Conservation (phyloP, 805 yeast species). For the Sungouiella blattae region DNA sequence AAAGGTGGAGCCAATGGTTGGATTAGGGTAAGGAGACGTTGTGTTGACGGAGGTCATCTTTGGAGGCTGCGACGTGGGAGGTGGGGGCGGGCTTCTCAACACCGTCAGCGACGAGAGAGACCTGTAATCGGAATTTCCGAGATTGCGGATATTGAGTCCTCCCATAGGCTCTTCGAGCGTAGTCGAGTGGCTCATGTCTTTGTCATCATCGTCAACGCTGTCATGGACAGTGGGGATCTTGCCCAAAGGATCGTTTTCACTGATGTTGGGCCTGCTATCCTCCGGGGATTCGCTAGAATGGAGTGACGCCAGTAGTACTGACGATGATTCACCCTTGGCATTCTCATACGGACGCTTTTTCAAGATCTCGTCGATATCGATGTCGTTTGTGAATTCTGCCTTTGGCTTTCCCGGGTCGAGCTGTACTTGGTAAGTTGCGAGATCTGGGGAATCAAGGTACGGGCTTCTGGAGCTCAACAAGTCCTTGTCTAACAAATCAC, state of each 20-base stretch:
- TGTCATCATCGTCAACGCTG: slow-evolving; percentile 1
- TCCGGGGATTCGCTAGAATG: neutral
- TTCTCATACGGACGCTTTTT: too few relatives aligned
- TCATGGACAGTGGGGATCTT: slow-evolving; percentile 26
- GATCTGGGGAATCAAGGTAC: slow-evolving; percentile 14
- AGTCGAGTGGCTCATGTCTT: slow-evolving; percentile 2
- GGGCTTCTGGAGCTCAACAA: slow-evolving; percentile 6
- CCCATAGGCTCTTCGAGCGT: neutral
- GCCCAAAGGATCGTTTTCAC: slow-evolving; percentile 22
- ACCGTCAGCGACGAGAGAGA: slow-evolving; percentile 21
- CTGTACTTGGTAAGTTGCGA: slow-evolving; percentile 12
- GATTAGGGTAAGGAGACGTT: neutral
- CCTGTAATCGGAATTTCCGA: slow-evolving; percentile 6
- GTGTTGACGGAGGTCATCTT: slow-evolving; percentile 1
- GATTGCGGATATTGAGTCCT: slow-evolving; percentile 3
- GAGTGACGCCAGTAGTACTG: neutral
- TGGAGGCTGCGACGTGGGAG: slow-evolving; percentile 1
- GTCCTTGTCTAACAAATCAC: slow-evolving; percentile 8
- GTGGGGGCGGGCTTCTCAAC: slow-evolving; percentile 20
- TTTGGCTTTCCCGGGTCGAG: slow-evolving; percentile 17
- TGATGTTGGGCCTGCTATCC: slow-evolving; percentile 14
- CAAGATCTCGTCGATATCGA: slow-evolving; percentile 18
- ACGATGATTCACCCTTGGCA: too few relatives aligned
- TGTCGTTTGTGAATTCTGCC: slow-evolving; percentile 2
- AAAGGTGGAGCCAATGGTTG: neutral